Conservation (phyloP, 1,284 basidiomycete genomes). For the Coniferiporia sulphurascens region DNA sequence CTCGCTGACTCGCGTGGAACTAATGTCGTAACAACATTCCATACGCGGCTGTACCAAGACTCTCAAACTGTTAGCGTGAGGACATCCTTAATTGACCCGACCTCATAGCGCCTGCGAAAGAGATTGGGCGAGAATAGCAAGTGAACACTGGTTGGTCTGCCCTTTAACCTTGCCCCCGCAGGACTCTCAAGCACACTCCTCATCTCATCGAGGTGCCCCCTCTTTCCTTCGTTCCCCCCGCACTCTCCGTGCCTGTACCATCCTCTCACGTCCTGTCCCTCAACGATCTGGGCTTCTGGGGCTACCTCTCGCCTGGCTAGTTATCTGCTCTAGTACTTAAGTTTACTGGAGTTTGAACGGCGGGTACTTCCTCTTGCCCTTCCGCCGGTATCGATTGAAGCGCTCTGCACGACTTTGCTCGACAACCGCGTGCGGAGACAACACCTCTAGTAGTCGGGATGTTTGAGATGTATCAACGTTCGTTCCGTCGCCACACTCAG, state of each 20-base stretch:
- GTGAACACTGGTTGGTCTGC: slow-evolving; percentile 14
- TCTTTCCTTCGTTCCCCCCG: neutral
- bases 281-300: neutral
- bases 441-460: neutral
- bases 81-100: neutral
- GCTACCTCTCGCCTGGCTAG: neutral
- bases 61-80: slow-evolving; percentile 3
- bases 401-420: neutral
- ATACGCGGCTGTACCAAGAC: slow-evolving; percentile 6
- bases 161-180: slow-evolving; percentile 12
- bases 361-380: neutral
- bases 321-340: neutral
- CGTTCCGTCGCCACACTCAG: neutral
- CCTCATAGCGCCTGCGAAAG: slow-evolving; percentile 8
- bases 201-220: slow-evolving; percentile 5
- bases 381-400: neutral
- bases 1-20: slow-evolving; percentile 9
- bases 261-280: slow-evolving; percentile 8
- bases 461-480: neutral
- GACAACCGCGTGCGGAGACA: neutral
- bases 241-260: neutral
- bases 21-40: slow-evolving; percentile 9
- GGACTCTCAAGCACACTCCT: slow-evolving; percentile 14
- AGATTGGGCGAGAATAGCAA: slow-evolving; percentile 8
- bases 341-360: slow-evolving; percentile 3